Percentiles rank a stretch among this genome's conserved stretches.
Evolutionary conservation across 768 basidiomycete species (phyloP).

Genomic region (Crepidotus variabilis): DNA sequence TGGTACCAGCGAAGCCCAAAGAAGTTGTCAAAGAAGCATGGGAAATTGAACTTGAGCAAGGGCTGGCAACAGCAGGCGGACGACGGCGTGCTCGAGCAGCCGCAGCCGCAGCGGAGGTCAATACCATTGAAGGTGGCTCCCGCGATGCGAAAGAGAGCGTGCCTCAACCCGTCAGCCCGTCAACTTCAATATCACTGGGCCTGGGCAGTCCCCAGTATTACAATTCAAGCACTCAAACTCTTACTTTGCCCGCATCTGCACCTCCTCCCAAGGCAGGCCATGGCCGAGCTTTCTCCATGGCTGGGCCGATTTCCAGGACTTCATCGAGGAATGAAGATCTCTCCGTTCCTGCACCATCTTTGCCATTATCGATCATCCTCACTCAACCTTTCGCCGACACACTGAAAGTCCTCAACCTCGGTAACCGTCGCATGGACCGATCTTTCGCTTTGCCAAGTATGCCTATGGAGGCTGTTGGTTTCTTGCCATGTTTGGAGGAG

Average conservation of each 20-base stretch:
- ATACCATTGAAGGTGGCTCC: constrained; percentile 1
- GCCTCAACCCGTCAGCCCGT: constrained; percentile 11
- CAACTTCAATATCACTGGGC: constrained; percentile 28
- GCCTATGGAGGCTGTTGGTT: constrained; percentile 25
- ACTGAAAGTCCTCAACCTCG: constrained; percentile 55
- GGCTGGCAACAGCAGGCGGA: constrained; percentile 71
- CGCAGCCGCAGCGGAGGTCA: constrained; percentile 32
- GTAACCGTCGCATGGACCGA: constrained; percentile 64
- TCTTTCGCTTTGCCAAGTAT: constrained; percentile 51
- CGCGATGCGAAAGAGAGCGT: constrained; percentile 1
- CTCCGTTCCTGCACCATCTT: constrained; percentile 59
- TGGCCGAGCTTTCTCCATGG: constrained; percentile 58
- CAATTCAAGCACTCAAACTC: constrained; percentile 46
- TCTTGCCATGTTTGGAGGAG: constrained; percentile 70
- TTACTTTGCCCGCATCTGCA: constrained; percentile 61
- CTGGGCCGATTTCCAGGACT: constrained; percentile 23
- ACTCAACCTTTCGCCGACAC: constrained; percentile 56
- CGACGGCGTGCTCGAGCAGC: constrained; percentile 59
- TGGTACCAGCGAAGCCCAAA: constrained; percentile 18
- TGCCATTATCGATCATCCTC: constrained; percentile 63
- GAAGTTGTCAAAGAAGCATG: constrained; percentile 63
- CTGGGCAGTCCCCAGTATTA: constrained; percentile 61
- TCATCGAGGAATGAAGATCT: constrained; percentile 34
- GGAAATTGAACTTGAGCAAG: constrained; percentile 79
- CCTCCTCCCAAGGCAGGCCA: constrained; percentile 53